Percentiles rank a stretch among this genome's conserved stretches.
Evolutionary conservation across 371 early-diverging fungal genomes (phyloP).

Genomic region (Coemansia sp.): DNA sequence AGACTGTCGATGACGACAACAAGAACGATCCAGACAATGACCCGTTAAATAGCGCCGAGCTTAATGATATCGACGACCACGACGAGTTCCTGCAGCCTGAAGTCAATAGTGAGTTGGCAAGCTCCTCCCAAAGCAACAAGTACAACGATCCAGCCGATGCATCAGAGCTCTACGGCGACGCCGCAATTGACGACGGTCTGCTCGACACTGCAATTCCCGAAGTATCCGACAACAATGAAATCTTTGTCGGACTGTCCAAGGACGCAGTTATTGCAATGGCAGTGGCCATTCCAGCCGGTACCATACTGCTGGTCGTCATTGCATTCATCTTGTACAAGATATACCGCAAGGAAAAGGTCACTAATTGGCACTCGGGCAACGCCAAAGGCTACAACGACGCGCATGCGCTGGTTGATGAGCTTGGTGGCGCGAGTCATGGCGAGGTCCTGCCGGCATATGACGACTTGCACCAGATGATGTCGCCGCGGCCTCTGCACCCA

Average conservation of each 20-base stretch:
- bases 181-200: neutral
- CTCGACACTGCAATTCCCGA: neutral
- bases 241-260: neutral
- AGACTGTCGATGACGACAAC: neutral
- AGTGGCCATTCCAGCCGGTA: slow-evolving; percentile 15
- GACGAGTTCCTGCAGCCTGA: neutral
- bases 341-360: neutral
- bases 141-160: neutral
- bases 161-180: neutral
- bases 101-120: neutral
- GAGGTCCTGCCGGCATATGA: slow-evolving; percentile 12
- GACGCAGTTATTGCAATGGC: slow-evolving; percentile 18
- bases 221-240: neutral
- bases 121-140: neutral
- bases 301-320: slow-evolving; percentile 10
- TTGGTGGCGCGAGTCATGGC: slow-evolving; percentile 15
- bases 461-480: slow-evolving; percentile 2
- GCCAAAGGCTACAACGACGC: slow-evolving; percentile 7
- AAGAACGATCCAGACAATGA: neutral
- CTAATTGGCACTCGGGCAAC: neutral
- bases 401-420: slow-evolving; percentile 8
- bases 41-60: too few relatives aligned
- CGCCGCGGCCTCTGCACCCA: neutral
- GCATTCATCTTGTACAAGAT: slow-evolving; percentile 13
- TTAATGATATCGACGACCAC: neutral